Conservation (phyloP, 306 rosid genomes). For the Quercus variabilis region DNA sequence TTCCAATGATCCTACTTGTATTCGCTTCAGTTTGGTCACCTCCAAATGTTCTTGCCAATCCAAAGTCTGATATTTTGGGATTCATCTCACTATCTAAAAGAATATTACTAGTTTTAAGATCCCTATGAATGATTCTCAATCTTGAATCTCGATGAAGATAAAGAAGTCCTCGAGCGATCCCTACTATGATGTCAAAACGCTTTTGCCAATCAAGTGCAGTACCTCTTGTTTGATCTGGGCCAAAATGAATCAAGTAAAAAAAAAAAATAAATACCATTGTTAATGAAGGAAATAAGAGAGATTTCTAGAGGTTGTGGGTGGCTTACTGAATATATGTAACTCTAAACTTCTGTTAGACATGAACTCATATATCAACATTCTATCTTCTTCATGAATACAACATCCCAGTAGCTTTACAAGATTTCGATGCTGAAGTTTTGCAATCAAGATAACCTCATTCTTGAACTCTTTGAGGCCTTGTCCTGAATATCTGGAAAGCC, state of each 20-base stretch:
- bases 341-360: conserved; percentile 39
- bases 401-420: conserved; percentile 47
- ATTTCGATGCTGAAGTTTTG: conserved; percentile 48
- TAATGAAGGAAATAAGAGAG: neutral
- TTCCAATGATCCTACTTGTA: conserved; percentile 43
- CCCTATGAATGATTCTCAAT: conserved; percentile 43
- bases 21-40: conserved; percentile 42
- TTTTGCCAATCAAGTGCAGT: conserved; percentile 36
- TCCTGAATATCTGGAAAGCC: conserved; percentile 36
- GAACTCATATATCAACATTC: conserved; percentile 38
- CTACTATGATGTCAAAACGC: conserved; percentile 40
- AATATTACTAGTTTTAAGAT: conserved; percentile 41
- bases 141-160: conserved; percentile 60
- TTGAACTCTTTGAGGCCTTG: conserved; percentile 45
- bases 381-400: conserved; percentile 38
- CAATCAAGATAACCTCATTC: conserved; percentile 43
- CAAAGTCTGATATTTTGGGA: conserved; percentile 49
- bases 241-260: neutral
- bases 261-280: neutral
- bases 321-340: neutral
- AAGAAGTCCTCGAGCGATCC: conserved; percentile 55
- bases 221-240: conserved; percentile 44
- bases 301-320: neutral
- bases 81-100: conserved; percentile 40
- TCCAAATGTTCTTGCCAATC: conserved; percentile 48